Base-by-base conservation (phyloP, 345 rosid genomes). In the Melastoma malabathricum region DNA sequence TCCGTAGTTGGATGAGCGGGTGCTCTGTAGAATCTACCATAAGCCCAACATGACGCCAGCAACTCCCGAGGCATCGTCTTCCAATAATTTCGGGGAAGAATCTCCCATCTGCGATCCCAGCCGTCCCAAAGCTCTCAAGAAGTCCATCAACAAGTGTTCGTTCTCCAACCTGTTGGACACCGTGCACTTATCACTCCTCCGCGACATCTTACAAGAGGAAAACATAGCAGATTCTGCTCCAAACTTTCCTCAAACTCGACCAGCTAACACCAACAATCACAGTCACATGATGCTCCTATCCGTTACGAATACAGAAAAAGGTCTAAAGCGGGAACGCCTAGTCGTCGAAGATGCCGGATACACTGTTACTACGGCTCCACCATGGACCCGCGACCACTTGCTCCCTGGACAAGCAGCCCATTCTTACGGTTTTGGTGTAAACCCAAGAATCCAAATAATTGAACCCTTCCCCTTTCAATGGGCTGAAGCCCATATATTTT, bases 21-120 rank as follows among this genome's bases (percentile, higher is more conserved):
- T 85, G 62, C 95, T 85, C 58, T 89, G 95, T 70, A 87, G 97
- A 59, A 85, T 89, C 58, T 85, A 89, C 79, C 76, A 78, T 64
- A 89, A 83, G 63, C 65, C 74, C 25, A 76, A 83, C 9, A 69
- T 73, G 27, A 69, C 87, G 64, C n/a, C 75, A 13, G 51, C 64
- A 31, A 57, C 66, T 18, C 52, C 69, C 46, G 49, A 43, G 53
- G 49, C 63, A 58, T 73, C 72, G 52, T 75, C 73, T 46, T 77
- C 73, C 41, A 85, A 79, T 15, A 77, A 69, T 16, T 83, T 72
- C 47, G 84, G 70, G 50, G 74, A 72, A 15, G 77, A 75, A 38
- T 72, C 74, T 46, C 61, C 25, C 25, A 4, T 22, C 4, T 2
- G 25, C 25, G 25, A 22, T 1, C 2, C 25, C 25, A 81, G 7